phyloP scores from a whole-genome alignment of 305 asterid genomes.

The Solanum hybrid region DNA sequence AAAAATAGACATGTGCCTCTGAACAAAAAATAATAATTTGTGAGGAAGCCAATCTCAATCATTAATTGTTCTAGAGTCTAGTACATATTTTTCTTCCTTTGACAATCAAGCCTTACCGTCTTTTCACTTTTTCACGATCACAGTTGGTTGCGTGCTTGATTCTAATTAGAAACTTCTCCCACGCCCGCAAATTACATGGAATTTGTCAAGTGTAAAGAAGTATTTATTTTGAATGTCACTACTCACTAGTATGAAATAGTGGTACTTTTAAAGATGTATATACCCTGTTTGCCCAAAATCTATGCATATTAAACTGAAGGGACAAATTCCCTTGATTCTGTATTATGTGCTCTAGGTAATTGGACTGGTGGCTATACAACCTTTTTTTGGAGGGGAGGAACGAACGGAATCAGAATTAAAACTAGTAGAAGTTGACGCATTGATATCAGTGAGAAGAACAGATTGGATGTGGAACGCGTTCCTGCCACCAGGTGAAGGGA shows the following conservation, averaged over 20 bases:
- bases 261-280: not conserved
- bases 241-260: not conserved
- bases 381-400: conserved; percentile 79
- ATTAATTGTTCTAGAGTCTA: not conserved
- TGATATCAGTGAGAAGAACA: conserved; percentile 30
- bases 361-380: conserved; percentile 66
- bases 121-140: no score
- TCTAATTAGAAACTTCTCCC: no score
- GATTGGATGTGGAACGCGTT: conserved; percentile 82
- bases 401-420: conserved; percentile 50
- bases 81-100: not conserved
- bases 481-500: conserved; percentile 26
- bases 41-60: not conserved
- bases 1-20: not conserved
- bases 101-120: not conserved
- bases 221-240: not conserved
- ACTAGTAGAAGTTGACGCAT: conserved; percentile 25
- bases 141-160: no score
- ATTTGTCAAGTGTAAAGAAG: no score
- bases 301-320: not conserved
- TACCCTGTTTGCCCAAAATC: not conserved
- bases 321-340: not conserved
- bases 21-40: no score
- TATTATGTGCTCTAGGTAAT: conserved; percentile 27
- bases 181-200: no score